A percentile compares a stretch with the other conserved stretches of the same genome.
Evolutionary conservation across 163 green algal genomes (phyloP).

Genomic region (Chlorella variabilis): DNA sequence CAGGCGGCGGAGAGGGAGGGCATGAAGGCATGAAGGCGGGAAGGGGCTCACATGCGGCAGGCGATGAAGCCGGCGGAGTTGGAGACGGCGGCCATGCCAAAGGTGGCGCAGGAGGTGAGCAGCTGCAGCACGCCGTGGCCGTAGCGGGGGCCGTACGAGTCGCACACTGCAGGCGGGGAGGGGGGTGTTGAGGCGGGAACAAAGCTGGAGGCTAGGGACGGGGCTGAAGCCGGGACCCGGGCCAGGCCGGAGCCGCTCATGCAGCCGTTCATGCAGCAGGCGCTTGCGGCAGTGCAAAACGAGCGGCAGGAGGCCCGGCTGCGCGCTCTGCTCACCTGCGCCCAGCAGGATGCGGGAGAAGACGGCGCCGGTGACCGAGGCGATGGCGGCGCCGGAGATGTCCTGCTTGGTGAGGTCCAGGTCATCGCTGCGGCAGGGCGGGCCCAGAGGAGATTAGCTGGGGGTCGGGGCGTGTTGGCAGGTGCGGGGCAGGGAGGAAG

Average conservation of each 20-base stretch:
- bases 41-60: constrained; percentile 75
- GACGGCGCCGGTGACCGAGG: constrained; percentile 64
- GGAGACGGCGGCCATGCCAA: constrained; percentile 81
- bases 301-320: too few species aligned
- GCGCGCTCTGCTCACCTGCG: not conserved
- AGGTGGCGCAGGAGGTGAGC: constrained; percentile 64
- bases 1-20: too few species aligned
- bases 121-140: constrained; percentile 65
- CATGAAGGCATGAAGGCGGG: too few species aligned
- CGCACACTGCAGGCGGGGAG: constrained; percentile 76
- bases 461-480: too few species aligned
- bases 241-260: too few species aligned
- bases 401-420: constrained; percentile 65
- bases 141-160: constrained; percentile 84
- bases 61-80: constrained; percentile 81
- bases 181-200: too few species aligned
- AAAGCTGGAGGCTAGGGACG: not conserved
- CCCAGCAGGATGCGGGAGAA: constrained; percentile 86
- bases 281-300: too few species aligned
- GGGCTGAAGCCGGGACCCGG: not conserved
- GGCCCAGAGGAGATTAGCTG: not conserved
- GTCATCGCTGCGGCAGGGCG: constrained; percentile 32
- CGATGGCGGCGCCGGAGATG: constrained; percentile 58
- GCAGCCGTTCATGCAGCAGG: too few species aligned
- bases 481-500: not conserved